A percentile compares a stretch with the other conserved stretches of the same genome.
phyloP scores from a whole-genome alignment of 345 rosid species.

The Eucalyptus grandis region DNA sequence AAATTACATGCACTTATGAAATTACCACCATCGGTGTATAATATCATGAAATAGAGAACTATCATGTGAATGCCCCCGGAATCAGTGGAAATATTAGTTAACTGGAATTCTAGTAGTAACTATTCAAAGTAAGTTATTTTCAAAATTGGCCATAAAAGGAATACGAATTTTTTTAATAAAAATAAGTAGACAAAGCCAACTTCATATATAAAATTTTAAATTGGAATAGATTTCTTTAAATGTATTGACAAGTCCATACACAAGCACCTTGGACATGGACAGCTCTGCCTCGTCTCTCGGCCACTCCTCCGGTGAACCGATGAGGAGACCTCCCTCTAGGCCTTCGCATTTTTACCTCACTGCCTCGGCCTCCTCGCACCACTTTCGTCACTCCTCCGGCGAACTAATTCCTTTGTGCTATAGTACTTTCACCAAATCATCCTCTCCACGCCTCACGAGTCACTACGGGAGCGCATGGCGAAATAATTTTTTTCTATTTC shows the following conservation, averaged over 20 bases:
- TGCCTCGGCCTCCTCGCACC: not conserved
- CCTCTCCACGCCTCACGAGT: not conserved
- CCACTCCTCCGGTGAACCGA: not conserved
- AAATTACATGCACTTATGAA: not conserved
- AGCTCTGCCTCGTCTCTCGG: not conserved
- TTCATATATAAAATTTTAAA: not conserved
- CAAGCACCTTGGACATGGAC: not conserved
- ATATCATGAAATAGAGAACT: not conserved
- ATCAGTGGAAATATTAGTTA: not conserved
- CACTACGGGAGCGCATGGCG: not conserved
- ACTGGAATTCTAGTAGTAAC: not conserved
- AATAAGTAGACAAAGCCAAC: not conserved
- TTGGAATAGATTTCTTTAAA: not conserved
- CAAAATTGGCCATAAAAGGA: not conserved
- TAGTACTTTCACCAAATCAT: not conserved
- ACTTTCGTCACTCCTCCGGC: not conserved
- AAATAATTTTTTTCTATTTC: no score
- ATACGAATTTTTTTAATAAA: no score
- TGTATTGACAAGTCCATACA: not conserved
- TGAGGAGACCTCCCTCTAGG: not conserved
- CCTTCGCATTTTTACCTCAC: not conserved
- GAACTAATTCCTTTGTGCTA: not conserved
- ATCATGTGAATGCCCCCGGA: not conserved
- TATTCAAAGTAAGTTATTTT: not conserved
- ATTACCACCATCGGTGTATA: not conserved